phyloP scores from a whole-genome alignment of 352 stramenopile genomes.

The Pythium brassicae region DNA sequence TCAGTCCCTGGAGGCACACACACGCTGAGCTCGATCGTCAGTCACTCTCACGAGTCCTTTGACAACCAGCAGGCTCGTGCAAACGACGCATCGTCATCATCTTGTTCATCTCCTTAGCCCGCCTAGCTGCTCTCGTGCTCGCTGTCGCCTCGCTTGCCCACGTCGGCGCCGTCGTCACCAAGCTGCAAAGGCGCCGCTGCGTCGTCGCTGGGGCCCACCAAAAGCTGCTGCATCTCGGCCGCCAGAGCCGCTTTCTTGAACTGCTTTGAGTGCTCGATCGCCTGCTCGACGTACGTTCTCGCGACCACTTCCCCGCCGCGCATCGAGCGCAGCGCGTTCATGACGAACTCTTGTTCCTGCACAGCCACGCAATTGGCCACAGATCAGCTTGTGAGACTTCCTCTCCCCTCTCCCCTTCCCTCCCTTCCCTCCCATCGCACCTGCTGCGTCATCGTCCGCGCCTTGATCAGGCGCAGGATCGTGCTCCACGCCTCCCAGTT shows the following conservation, averaged over 20 bases:
- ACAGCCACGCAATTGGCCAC: no score
- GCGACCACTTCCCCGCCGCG: constrained; percentile 54
- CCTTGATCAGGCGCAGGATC: constrained; percentile 78
- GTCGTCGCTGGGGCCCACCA: constrained; percentile 26
- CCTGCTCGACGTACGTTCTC: constrained; percentile 71
- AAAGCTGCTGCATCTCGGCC: constrained; percentile 31
- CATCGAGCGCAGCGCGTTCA: constrained; percentile 66
- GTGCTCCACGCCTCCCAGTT: constrained; percentile 85
- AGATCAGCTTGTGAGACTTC: no score
- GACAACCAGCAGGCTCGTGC: no score
- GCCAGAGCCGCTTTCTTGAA: constrained; percentile 71
- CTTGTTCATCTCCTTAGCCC: not conserved
- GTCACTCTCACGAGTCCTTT: no score
- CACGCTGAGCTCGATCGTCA: no score
- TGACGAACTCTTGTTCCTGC: constrained; percentile 77
- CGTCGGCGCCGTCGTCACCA: not conserved
- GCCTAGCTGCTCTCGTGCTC: constrained; percentile 1
- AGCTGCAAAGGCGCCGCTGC: not conserved
- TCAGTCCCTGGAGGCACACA: no score
- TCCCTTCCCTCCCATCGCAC: constrained; percentile 19
- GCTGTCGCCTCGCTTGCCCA: not conserved
- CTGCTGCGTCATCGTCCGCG: constrained; percentile 63
- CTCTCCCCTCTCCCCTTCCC: no score
- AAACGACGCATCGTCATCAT: no score
- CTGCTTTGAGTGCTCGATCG: constrained; percentile 50